These are phyloP conservation scores for Apiospora aurea DNA, from an alignment of 2,329 filamentous ascomycete species.

Conservation along the genomic window DNA sequence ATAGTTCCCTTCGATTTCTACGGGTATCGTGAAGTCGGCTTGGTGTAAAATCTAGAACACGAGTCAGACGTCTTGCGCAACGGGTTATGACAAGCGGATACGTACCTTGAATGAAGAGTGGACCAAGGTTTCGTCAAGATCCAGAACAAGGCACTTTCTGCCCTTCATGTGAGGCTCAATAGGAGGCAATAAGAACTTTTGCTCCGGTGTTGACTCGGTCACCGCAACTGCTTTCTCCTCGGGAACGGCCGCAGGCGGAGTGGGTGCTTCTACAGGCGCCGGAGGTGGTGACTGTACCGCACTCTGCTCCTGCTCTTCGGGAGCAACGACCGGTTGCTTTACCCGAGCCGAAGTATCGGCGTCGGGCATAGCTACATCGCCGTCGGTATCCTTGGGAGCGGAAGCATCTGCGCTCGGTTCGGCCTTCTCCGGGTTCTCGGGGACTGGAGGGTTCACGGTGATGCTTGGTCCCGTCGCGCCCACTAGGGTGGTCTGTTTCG, in stretches of 20 bases:
- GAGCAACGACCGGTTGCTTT: slow-evolving; percentile 49
- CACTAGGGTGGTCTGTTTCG: slow-evolving; percentile 52
- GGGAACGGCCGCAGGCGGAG: slow-evolving; percentile 41
- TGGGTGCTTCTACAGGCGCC: slow-evolving; percentile 52
- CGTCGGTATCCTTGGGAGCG: slow-evolving; percentile 56
- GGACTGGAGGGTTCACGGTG: slow-evolving; percentile 49
- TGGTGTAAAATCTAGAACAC: slow-evolving; percentile 86
- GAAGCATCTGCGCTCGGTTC: slow-evolving; percentile 43
- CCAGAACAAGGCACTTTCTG: slow-evolving; percentile 92
- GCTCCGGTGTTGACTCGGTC: slow-evolving; percentile 55
- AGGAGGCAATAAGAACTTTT: slow-evolving; percentile 81
- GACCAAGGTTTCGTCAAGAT: slow-evolving; percentile 95
- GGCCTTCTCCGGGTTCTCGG: slow-evolving; percentile 45
- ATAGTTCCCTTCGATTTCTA: slow-evolving; percentile 98
- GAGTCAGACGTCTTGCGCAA: slow-evolving; percentile 4
- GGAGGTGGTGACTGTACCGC: slow-evolving; percentile 56
- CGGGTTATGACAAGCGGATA: slow-evolving; percentile 19
- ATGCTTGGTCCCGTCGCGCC: slow-evolving; percentile 47
- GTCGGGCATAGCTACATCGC: slow-evolving; percentile 74
- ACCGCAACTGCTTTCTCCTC: slow-evolving; percentile 50
- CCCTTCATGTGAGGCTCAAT: slow-evolving; percentile 81
- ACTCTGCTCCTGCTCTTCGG: slow-evolving; percentile 49
- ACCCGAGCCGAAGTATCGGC: slow-evolving; percentile 54
- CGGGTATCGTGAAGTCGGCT: slow-evolving; percentile 98
- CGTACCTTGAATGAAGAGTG: slow-evolving; percentile 98